A percentile compares a stretch with the other conserved stretches of the same genome.
These are phyloP conservation scores for Ajuga reptans DNA, from an alignment of 305 asterid species.

Conservation along the genomic window DNA sequence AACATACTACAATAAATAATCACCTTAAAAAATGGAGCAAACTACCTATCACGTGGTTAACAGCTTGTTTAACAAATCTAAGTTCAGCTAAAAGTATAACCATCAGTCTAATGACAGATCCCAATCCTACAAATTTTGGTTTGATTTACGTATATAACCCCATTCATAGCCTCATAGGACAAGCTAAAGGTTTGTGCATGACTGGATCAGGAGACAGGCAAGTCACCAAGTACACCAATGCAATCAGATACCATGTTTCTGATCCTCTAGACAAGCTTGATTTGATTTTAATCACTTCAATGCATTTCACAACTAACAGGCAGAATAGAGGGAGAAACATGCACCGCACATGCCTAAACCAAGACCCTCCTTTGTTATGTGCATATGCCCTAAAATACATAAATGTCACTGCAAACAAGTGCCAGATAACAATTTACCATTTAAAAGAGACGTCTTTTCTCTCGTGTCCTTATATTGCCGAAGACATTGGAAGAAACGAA, in stretches of 20 bases:
- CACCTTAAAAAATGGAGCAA: too few relatives aligned
- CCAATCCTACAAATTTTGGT: too few relatives aligned
- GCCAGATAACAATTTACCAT: constrained; percentile 46
- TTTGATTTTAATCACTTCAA: background rate
- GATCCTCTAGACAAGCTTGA: background rate
- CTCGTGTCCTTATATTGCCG: constrained; percentile 87
- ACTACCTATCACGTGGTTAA: too few relatives aligned
- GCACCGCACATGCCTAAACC: background rate
- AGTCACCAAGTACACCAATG: too few relatives aligned
- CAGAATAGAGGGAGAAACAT: background rate
- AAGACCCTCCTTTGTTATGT: background rate
- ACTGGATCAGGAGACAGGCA: background rate
- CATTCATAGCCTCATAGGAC: background rate
- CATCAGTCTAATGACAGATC: too few relatives aligned
- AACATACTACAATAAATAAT: too few relatives aligned
- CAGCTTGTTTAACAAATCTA: too few relatives aligned
- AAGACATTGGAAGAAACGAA: constrained; percentile 93
- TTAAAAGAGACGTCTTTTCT: constrained; percentile 72
- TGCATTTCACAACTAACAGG: background rate
- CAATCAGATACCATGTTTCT: background rate
- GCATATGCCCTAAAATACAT: background rate
- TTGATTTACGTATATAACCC: too few relatives aligned
- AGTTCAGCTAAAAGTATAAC: too few relatives aligned
- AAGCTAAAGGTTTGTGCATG: background rate
- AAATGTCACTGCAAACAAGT: background rate